These are phyloP conservation scores for Delphinella strobiligena DNA, from an alignment of 2,329 filamentous ascomycete species.

Conservation along the genomic window DNA sequence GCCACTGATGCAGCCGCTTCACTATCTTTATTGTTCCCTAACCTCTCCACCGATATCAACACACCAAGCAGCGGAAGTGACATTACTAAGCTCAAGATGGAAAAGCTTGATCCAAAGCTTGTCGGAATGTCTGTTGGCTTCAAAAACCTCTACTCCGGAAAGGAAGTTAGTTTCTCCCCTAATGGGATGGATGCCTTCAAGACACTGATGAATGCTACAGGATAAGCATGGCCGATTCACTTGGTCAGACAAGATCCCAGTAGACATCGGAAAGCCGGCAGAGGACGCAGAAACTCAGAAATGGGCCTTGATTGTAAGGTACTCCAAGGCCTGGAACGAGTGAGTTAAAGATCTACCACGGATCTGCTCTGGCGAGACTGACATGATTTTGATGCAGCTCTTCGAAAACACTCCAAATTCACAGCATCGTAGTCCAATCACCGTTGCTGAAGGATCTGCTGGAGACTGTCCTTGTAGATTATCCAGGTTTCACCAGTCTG, in stretches of 20 bases:
- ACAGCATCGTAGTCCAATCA: slow-evolving; percentile 54
- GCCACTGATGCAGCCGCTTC: too few relatives aligned
- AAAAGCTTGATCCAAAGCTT: slow-evolving; percentile 9
- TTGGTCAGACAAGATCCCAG: slow-evolving; percentile 45
- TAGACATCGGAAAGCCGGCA: slow-evolving; percentile 42
- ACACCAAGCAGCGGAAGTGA: too few relatives aligned
- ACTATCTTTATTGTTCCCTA: too few relatives aligned
- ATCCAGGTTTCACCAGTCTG: slow-evolving; percentile 48
- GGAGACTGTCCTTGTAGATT: slow-evolving; percentile 41
- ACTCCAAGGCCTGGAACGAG: slow-evolving; percentile 40
- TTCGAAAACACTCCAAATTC: slow-evolving; percentile 46
- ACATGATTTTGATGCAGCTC: slow-evolving; percentile 40
- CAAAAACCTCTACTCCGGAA: slow-evolving; percentile 38
- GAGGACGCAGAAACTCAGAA: slow-evolving; percentile 51
- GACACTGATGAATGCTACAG: too few relatives aligned
- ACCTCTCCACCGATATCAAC: too few relatives aligned
- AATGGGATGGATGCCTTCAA: too few relatives aligned
- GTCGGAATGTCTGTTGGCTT: slow-evolving; percentile 28
- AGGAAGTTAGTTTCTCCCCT: too few relatives aligned
- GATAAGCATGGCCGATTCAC: slow-evolving; percentile 39
- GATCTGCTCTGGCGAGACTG: too few relatives aligned
- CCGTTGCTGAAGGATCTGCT: slow-evolving; percentile 48
- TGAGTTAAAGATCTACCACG: too few relatives aligned
- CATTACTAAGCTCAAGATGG: too few relatives aligned
- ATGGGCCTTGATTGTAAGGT: slow-evolving; percentile 49